Base-by-base conservation (phyloP, 2,329 filamentous ascomycete species). In the Aspergillus chevalieri region DNA sequence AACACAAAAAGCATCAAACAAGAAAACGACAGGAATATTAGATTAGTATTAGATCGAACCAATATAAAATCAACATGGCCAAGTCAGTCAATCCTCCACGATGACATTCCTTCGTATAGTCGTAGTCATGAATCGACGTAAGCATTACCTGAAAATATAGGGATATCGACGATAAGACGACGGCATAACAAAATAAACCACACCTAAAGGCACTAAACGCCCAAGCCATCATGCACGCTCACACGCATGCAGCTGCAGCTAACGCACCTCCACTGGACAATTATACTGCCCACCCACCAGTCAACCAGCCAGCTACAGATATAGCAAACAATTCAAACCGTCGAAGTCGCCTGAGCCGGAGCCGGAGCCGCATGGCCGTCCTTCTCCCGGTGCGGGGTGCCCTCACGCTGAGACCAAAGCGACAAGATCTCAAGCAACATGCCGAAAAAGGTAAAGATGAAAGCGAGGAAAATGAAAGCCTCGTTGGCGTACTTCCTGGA, bases 391-490 rank as follows among this genome's bases (percentile, higher is more conserved):
- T 45, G 28, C 26, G 46, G 38, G 38, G 57, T 58, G 30, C 60
- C 58, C 43, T 56, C 58, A 24, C 60, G 56, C 44, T 69, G 61
- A 8, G 59, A 58, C 68, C 67, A 70, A 33, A 71, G 65, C 5
- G 59, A 57, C 19, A 55, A 55, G 36, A 66, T 57, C 52, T 75
- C 71, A 15, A 71, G 57, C 50, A 70, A 56, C 24, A 71, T 64
- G 36, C 65, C 67, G 44, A 67, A 56, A 51, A 73, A 63, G 19
- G 69, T 70, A 52, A 71, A 72, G 62, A 74, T 68, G 55, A 75
- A 75, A 22, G 70, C 64, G 1, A 75, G 49, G 60, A 75, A 75
- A 33, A 71, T 70, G 49, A 76, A 76, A 0, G 73, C 54, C 55
- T 75, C 67, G 42, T 66, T 70, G 17, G 71, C 66, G 44, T 64